phyloP scores from a whole-genome alignment of 257 asterid genomes.

The Solanum piurae region DNA sequence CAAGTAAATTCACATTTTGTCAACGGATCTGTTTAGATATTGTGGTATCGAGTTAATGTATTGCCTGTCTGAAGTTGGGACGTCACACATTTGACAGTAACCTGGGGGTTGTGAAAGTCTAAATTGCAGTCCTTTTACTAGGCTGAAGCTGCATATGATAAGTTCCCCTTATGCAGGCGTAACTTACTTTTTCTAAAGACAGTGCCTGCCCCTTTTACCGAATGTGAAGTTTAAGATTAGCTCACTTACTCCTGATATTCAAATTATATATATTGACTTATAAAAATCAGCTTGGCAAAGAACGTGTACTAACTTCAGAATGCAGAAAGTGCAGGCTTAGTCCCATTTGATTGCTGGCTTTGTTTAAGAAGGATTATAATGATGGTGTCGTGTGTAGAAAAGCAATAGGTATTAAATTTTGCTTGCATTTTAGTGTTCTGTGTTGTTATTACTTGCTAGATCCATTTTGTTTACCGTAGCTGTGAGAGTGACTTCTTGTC shows the following conservation, averaged over 20 bases:
- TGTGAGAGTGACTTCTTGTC: slow-evolving; percentile 11
- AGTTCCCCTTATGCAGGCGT: neutral
- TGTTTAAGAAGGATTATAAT: slow-evolving; percentile 89
- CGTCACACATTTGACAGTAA: neutral
- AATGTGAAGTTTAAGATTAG: neutral
- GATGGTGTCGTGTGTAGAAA: slow-evolving; percentile 80
- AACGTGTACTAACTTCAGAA: slow-evolving; percentile 74
- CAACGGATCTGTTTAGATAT: neutral
- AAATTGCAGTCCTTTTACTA: neutral
- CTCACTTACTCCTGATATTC: neutral
- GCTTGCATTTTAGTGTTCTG: neutral
- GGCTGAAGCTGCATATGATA: neutral
- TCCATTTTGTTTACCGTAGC: neutral
- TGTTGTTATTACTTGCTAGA: neutral
- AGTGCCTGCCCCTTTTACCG: neutral
- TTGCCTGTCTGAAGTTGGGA: neutral
- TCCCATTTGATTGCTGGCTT: slow-evolving; percentile 98
- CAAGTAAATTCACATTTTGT: neutral
- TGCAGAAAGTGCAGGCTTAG: slow-evolving; percentile 90
- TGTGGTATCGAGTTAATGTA: neutral
- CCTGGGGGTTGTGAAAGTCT: neutral
- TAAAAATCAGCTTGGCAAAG: slow-evolving; percentile 49
- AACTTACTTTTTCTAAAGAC: neutral
- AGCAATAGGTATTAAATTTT: slow-evolving; percentile 63
- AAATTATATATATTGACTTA: neutral